These are phyloP conservation scores for Nicotiana noctiflora DNA, from an alignment of 257 asterid species.

Conservation along the genomic window DNA sequence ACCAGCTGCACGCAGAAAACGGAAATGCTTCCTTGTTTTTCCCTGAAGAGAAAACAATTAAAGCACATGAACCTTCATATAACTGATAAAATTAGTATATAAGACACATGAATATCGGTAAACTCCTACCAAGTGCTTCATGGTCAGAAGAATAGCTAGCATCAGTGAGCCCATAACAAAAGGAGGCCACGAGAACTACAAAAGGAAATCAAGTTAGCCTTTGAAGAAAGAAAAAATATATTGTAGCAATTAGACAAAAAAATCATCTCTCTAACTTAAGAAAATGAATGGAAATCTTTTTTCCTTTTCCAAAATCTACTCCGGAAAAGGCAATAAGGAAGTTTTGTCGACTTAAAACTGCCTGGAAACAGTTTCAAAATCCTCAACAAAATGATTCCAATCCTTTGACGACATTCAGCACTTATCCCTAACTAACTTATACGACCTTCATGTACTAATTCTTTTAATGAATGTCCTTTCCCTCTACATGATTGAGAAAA, in stretches of 20 bases:
- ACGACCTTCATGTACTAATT: neutral
- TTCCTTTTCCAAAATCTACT: neutral
- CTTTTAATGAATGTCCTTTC: neutral
- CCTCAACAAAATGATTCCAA: neutral
- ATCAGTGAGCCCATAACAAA: constrained; percentile 79
- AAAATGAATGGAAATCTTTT: neutral
- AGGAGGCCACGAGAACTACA: constrained; percentile 90
- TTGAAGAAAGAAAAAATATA: neutral
- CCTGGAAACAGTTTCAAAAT: neutral
- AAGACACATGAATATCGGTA: constrained; percentile 2
- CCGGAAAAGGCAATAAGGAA: neutral
- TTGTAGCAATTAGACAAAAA: neutral
- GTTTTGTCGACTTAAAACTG: neutral
- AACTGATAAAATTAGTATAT: constrained; percentile 9
- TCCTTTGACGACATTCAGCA: neutral
- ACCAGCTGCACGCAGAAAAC: constrained; percentile 86
- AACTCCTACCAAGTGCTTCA: constrained; percentile 82
- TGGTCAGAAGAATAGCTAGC: constrained; percentile 65
- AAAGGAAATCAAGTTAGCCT: constrained; percentile 8
- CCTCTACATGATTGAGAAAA: neutral
- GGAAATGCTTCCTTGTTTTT: constrained; percentile 53
- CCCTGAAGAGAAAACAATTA: constrained; percentile 50
- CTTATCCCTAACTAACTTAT: neutral
- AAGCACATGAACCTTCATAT: constrained; percentile 14
- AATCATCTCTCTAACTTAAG: neutral